Evolutionary conservation across 305 asterid species (phyloP).

Genomic region (Withania somnifera): DNA sequence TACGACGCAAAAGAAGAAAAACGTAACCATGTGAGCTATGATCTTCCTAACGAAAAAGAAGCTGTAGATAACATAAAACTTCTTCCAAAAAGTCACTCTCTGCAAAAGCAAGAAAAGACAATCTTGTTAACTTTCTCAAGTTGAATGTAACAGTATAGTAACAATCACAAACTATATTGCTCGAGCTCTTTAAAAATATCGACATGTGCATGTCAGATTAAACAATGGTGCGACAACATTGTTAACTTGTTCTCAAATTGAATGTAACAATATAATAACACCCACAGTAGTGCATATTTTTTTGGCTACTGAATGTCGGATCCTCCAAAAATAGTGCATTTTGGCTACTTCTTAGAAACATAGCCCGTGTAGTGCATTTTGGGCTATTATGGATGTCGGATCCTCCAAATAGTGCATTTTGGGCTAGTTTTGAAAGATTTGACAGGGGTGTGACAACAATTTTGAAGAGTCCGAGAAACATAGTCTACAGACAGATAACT

Average conservation of each 20-base stretch:
- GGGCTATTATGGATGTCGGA: background rate
- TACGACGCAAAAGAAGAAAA: slow-evolving; percentile 76
- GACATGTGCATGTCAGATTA: too few species aligned
- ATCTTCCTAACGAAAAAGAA: slow-evolving; percentile 93
- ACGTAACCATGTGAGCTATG: slow-evolving; percentile 88
- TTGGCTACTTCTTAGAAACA: background rate
- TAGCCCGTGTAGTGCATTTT: background rate
- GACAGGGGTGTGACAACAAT: background rate
- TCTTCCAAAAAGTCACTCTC: slow-evolving; percentile 76
- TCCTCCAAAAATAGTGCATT: too few species aligned
- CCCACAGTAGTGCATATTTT: background rate
- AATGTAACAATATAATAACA: too few species aligned
- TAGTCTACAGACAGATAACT: background rate
- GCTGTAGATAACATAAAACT: slow-evolving; percentile 87
- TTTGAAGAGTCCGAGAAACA: background rate
- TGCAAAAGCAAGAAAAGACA: slow-evolving; percentile 15
- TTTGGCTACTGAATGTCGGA: too few species aligned
- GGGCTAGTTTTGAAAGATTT: background rate
- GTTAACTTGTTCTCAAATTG: too few species aligned
- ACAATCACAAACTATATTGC: too few species aligned
- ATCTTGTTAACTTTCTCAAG: background rate
- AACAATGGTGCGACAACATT: too few species aligned
- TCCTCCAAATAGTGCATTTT: background rate
- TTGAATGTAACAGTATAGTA: too few species aligned
- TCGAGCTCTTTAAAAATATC: too few species aligned